Conservation (phyloP, 2,329 filamentous ascomycete genomes). For the Colletotrichum liriopes region DNA sequence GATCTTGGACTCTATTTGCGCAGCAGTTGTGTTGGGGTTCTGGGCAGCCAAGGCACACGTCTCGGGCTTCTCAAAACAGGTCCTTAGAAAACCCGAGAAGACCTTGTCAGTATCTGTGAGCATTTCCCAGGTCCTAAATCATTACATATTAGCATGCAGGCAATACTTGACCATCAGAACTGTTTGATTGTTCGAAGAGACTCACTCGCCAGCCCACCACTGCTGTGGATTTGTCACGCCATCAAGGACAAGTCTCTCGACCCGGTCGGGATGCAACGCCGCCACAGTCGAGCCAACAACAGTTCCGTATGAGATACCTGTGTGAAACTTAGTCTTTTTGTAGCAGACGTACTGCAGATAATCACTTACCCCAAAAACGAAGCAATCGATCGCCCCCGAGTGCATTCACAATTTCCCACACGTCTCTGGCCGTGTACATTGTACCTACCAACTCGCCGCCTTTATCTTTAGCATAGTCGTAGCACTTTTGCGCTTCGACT, state of each 20-base stretch:
- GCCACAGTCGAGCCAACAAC: constrained; percentile 56
- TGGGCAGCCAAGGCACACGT: constrained; percentile 49
- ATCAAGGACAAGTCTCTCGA: constrained; percentile 58
- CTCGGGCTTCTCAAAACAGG: constrained; percentile 48
- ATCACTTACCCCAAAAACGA: constrained; percentile 54
- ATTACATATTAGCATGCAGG: neutral
- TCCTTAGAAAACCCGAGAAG: constrained; percentile 49
- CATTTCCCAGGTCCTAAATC: constrained; percentile 40
- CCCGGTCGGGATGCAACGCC: constrained; percentile 59
- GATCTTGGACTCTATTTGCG: constrained; percentile 54
- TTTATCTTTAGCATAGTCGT: constrained; percentile 42
- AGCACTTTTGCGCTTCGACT: constrained; percentile 47
- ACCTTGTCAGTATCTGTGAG: constrained; percentile 48
- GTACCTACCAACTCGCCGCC: constrained; percentile 51
- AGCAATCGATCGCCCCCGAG: constrained; percentile 56
- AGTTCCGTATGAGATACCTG: constrained; percentile 60
- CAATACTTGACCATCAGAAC: neutral
- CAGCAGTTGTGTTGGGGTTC: constrained; percentile 48
- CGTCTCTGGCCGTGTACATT: constrained; percentile 55
- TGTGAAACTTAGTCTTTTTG: neutral
- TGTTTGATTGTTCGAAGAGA: neutral
- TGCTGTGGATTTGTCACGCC: constrained; percentile 53
- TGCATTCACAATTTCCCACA: constrained; percentile 57
- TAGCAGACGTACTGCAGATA: neutral
- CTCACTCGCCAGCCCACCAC: constrained; percentile 50